Percentiles rank a stretch among this genome's conserved stretches.
phyloP scores from a whole-genome alignment of 805 yeast species.

The Candida maris region DNA sequence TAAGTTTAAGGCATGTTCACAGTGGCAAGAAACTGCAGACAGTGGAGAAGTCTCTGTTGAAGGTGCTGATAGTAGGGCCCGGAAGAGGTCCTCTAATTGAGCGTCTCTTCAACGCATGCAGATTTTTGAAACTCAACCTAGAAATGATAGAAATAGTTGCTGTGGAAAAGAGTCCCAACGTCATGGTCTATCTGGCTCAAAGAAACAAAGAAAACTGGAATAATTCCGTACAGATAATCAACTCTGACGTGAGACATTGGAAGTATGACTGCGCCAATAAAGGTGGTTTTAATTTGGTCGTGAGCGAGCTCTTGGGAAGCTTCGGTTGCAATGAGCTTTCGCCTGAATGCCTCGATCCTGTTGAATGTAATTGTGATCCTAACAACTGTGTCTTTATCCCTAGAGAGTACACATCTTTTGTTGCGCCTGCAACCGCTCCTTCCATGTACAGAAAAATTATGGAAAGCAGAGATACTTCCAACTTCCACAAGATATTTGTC shows the following conservation, averaged over 20 bases:
- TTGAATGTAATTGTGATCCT: constrained; percentile 40
- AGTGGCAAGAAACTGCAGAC: neutral
- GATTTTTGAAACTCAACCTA: constrained; percentile 26
- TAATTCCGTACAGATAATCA: constrained; percentile 45
- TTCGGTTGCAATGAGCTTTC: constrained; percentile 89
- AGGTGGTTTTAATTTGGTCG: constrained; percentile 50
- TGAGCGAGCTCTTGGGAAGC: constrained; percentile 84
- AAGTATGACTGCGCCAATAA: constrained; percentile 18
- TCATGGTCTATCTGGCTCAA: constrained; percentile 46
- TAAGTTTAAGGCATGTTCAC: constrained; percentile 5
- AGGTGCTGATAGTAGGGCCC: constrained; percentile 72
- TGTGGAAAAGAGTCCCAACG: constrained; percentile 69
- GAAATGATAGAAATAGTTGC: constrained; percentile 43
- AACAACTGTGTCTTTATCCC: constrained; percentile 60
- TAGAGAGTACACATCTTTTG: constrained; percentile 49
- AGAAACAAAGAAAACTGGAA: constrained; percentile 54
- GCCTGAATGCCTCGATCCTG: constrained; percentile 68
- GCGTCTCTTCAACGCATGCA: constrained; percentile 41
- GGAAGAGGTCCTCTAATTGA: constrained; percentile 84
- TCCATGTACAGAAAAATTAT: constrained; percentile 38
- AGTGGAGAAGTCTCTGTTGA: constrained; percentile 15
- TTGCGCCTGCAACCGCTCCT: constrained; percentile 69
- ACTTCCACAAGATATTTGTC: constrained; percentile 26
- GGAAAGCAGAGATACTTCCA: constrained; percentile 7
- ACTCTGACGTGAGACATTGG: constrained; percentile 60